phyloP scores from a whole-genome alignment of 805 yeast genomes.

The Ogataea zsoltii region DNA sequence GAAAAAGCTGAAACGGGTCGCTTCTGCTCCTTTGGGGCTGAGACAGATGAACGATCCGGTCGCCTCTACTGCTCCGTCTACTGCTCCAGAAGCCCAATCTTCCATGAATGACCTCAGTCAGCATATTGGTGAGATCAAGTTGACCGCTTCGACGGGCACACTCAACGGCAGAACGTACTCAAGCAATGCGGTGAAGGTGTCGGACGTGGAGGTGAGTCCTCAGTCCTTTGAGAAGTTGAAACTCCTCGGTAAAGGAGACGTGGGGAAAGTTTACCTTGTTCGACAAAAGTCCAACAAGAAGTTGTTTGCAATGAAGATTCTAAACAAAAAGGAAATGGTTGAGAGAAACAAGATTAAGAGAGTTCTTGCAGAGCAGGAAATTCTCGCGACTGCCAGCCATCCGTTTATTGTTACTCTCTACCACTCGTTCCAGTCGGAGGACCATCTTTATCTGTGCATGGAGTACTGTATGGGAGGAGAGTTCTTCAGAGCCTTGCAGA shows the following conservation, averaged over 20 bases:
- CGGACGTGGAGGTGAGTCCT: slow-evolving; percentile 81
- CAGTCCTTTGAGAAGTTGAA: slow-evolving; percentile 85
- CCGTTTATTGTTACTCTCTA: slow-evolving; percentile 96
- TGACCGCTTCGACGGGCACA: slow-evolving; percentile 39
- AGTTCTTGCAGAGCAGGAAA: slow-evolving; percentile 95
- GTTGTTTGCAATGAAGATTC: slow-evolving; percentile 89
- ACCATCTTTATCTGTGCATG: slow-evolving; percentile 90
- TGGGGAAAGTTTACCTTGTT: slow-evolving; percentile 93
- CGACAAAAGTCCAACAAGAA: slow-evolving; percentile 74
- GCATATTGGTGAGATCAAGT: slow-evolving; percentile 40
- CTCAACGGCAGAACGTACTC: slow-evolving; percentile 58
- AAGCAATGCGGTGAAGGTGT: slow-evolving; percentile 68
- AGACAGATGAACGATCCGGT: slow-evolving; percentile 34
- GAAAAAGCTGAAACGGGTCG: slow-evolving; percentile 64
- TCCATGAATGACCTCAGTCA: slow-evolving; percentile 21
- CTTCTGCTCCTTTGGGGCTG: slow-evolving; percentile 77
- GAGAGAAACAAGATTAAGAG: slow-evolving; percentile 92
- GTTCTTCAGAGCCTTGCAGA: slow-evolving; percentile 92
- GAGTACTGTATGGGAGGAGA: slow-evolving; percentile 99
- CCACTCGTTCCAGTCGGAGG: slow-evolving; percentile 95
- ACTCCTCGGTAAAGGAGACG: slow-evolving; percentile 95
- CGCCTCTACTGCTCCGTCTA: slow-evolving; percentile 8
- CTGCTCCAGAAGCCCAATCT: slow-evolving; percentile 13
- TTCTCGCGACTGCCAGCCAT: slow-evolving; percentile 90
- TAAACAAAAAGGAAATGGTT: slow-evolving; percentile 90